Percentiles rank a stretch among this genome's conserved stretches.
phyloP scores from a whole-genome alignment of 2,329 filamentous ascomycete species.

The Exutisphaerella laricina region DNA sequence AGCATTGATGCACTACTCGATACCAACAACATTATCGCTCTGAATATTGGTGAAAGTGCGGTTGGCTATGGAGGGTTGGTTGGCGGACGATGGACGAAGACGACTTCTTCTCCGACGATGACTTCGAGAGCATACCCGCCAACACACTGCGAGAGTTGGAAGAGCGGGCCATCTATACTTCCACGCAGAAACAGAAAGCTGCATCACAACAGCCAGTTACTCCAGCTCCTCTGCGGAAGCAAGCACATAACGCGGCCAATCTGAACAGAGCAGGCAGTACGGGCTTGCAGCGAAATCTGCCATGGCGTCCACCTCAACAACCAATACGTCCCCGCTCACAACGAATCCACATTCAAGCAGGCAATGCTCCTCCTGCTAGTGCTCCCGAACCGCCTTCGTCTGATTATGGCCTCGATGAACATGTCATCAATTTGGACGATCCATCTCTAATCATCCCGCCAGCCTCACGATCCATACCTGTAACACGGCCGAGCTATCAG shows the following conservation, averaged over 20 bases:
- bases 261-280: slow-evolving; percentile 17
- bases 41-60: not conserved
- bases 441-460: slow-evolving; percentile 29
- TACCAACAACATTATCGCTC: not conserved
- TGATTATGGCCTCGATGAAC: slow-evolving; percentile 44
- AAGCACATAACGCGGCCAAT: slow-evolving; percentile 20
- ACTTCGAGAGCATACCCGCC: slow-evolving; percentile 42
- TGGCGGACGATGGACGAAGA: slow-evolving; percentile 31
- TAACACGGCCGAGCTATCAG: slow-evolving; percentile 5
- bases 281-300: slow-evolving; percentile 19
- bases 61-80: not conserved
- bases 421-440: slow-evolving; percentile 44
- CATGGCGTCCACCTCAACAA: slow-evolving; percentile 30
- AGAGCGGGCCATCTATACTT: slow-evolving; percentile 38
- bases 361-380: slow-evolving; percentile 21
- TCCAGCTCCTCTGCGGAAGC: slow-evolving; percentile 14
- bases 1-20: not conserved
- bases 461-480: slow-evolving; percentile 12
- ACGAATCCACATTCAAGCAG: slow-evolving; percentile 7
- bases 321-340: slow-evolving; percentile 11
- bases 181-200: slow-evolving; percentile 33
- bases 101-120: slow-evolving; percentile 44
- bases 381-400: slow-evolving; percentile 30
- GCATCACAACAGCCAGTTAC: slow-evolving; percentile 6
- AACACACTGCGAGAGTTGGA: slow-evolving; percentile 44